phyloP scores from a whole-genome alignment of 257 asterid genomes.

The Ligustrum vulgare region DNA sequence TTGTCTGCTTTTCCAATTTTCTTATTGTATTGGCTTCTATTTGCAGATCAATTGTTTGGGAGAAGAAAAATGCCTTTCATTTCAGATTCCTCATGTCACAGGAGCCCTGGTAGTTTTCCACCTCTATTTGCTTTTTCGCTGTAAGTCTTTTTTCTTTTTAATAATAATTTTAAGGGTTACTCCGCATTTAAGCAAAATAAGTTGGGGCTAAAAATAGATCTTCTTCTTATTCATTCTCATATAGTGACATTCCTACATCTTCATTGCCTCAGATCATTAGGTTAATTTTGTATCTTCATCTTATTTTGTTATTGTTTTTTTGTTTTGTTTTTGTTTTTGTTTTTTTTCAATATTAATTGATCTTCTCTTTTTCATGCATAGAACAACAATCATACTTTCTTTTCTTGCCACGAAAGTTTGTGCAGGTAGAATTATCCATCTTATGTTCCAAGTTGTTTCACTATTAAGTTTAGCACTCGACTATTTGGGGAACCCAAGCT shows the following conservation, averaged over 20 bases:
- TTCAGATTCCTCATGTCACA: conserved; percentile 51
- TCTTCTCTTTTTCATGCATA: not conserved
- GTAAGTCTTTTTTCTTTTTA: not conserved
- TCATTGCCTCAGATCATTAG: conserved; percentile 66
- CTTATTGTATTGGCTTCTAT: conserved; percentile 26
- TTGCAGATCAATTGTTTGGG: conserved; percentile 68
- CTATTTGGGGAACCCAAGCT: too few species aligned
- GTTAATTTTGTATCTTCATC: conserved; percentile 35
- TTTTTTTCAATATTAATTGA: not conserved
- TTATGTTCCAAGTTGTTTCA: conserved; percentile 7
- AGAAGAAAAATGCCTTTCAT: conserved; percentile 66
- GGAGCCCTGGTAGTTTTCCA: conserved; percentile 49
- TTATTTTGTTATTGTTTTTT: not conserved
- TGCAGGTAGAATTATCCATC: not conserved
- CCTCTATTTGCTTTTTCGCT: not conserved
- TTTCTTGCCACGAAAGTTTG: not conserved
- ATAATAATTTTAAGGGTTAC: conserved; percentile 23
- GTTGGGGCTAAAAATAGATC: conserved; percentile 77
- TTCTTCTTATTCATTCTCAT: conserved; percentile 72
- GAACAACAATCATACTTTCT: not conserved
- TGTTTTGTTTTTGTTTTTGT: not conserved
- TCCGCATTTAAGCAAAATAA: conserved; percentile 50
- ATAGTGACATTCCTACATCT: conserved; percentile 64
- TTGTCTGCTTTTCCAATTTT: conserved; percentile 15
- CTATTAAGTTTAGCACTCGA: conserved; percentile 4